Evolutionary conservation across 2,329 filamentous ascomycete genomes (phyloP).

Genomic region (Phialophora verrucosa): DNA sequence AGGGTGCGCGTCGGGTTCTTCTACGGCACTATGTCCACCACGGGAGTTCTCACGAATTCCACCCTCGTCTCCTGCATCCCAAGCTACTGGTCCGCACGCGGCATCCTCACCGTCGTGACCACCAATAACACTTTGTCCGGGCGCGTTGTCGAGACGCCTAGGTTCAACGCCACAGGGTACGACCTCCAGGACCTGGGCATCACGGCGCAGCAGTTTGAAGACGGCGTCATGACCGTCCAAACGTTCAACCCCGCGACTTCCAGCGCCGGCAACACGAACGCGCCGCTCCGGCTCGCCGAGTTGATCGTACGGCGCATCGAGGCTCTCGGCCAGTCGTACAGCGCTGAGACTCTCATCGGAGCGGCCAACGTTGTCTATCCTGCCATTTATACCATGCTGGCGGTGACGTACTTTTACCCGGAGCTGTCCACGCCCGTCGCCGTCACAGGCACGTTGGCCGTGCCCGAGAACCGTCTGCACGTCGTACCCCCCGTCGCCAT

Average conservation of each 20-base stretch:
- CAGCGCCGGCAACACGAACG: background rate
- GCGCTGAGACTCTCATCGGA: background rate
- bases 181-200: background rate
- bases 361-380: background rate
- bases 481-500: background rate
- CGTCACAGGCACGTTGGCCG: background rate
- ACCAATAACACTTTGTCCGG: background rate
- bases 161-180: background rate
- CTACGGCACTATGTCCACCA: background rate
- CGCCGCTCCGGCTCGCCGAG: background rate
- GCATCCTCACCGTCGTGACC: background rate
- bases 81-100: background rate
- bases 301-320: background rate
- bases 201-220: background rate
- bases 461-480: background rate
- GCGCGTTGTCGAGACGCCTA: background rate
- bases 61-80: background rate
- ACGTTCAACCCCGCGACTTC: background rate
- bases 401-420: background rate
- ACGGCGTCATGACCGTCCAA: background rate
- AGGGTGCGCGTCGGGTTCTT: background rate
- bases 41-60: background rate
- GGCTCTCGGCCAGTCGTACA: background rate
- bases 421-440: background rate
- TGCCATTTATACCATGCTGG: background rate